Percentiles rank a stretch among this genome's conserved stretches.
These are phyloP conservation scores for Podospora sp. DNA, from an alignment of 495 filamentous ascomycete genomes.

Conservation along the genomic window DNA sequence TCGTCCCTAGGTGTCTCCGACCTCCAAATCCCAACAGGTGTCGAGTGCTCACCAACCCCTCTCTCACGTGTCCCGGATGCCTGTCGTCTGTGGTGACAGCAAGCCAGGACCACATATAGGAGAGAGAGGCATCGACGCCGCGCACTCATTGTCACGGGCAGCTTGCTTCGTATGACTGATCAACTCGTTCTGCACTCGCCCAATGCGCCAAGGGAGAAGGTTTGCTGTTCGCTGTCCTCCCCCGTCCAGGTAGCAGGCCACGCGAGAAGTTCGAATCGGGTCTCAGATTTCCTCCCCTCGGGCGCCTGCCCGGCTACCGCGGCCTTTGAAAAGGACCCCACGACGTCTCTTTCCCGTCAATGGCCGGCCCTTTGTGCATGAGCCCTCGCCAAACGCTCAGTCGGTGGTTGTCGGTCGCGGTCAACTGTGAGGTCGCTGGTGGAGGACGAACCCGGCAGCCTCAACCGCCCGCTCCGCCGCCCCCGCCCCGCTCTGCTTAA, in stretches of 20 bases:
- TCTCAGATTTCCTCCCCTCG: not conserved
- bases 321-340: conserved; percentile 1
- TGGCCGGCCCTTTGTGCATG: conserved; percentile 11
- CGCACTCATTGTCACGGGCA: not conserved
- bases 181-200: not conserved
- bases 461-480: not conserved
- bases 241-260: not conserved
- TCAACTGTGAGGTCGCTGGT: not conserved
- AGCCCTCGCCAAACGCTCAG: conserved; percentile 9
- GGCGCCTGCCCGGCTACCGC: conserved; percentile 7
- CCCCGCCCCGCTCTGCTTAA: not conserved
- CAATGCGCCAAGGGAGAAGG: conserved; percentile 7
- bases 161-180: conserved; percentile 2
- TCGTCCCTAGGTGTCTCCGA: not conserved
- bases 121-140: not conserved
- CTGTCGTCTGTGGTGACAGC: not conserved
- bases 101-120: not conserved
- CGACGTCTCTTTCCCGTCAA: conserved; percentile 8
- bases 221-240: conserved; percentile 1
- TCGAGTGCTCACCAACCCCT: not conserved
- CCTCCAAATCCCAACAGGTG: too few relatives aligned
- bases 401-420: conserved; percentile 5
- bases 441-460: not conserved
- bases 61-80: conserved; percentile 6
- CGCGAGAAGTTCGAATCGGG: not conserved